These are phyloP conservation scores for Ampelomyces quisqualis DNA, from an alignment of 2,329 filamentous ascomycete species.

Conservation along the genomic window DNA sequence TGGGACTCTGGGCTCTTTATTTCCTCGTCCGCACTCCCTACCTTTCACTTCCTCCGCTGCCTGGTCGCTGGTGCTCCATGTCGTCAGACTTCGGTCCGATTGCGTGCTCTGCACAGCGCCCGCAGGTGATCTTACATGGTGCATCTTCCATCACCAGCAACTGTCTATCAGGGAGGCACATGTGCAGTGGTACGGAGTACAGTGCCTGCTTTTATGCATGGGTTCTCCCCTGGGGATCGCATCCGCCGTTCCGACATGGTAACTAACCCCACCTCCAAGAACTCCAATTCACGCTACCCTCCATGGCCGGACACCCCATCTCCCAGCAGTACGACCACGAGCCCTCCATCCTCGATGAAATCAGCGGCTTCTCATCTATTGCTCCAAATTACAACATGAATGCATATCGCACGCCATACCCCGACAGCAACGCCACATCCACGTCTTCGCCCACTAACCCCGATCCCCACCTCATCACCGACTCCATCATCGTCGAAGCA, in stretches of 20 bases:
- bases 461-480: conserved; percentile 21
- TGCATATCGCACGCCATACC: conserved; percentile 34
- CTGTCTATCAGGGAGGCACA: conserved; percentile 14
- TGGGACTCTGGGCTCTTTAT: conserved; percentile 5
- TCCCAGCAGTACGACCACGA: conserved; percentile 28
- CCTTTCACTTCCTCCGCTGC: conserved; percentile 5
- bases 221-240: too few relatives aligned
- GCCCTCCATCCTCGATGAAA: conserved; percentile 32
- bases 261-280: conserved; percentile 33
- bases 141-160: neutral
- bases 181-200: conserved; percentile 14
- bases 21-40: conserved; percentile 3
- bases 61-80: conserved; percentile 21
- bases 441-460: conserved; percentile 29
- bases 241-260: conserved; percentile 4
- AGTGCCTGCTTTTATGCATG: conserved; percentile 1
- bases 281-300: conserved; percentile 29
- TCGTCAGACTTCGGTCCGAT: conserved; percentile 24
- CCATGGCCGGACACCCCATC: conserved; percentile 31
- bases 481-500: conserved; percentile 49
- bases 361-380: conserved; percentile 31
- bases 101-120: conserved; percentile 13
- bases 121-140: conserved; percentile 10
- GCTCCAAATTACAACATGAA: conserved; percentile 27
- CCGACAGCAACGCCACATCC: conserved; percentile 36